These are phyloP conservation scores for Ascochyta lentis DNA, from an alignment of 2,329 filamentous ascomycete species.

Conservation along the genomic window DNA sequence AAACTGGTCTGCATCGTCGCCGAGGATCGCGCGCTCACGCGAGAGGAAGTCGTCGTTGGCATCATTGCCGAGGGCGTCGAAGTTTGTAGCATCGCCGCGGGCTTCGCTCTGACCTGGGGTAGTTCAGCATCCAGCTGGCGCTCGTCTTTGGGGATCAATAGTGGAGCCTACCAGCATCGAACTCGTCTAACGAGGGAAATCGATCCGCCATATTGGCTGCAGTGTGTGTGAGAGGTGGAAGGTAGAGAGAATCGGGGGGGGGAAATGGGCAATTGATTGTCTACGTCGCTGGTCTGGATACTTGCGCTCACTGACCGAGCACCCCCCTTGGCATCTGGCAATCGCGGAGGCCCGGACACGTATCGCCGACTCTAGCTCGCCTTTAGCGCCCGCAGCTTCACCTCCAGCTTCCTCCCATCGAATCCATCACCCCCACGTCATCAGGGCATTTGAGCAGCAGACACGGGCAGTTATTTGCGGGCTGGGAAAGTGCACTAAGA, in stretches of 20 bases:
- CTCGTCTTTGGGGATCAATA: constrained; percentile 27
- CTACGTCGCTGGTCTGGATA: constrained; percentile 13
- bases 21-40: constrained; percentile 87
- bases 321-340: constrained; percentile 5
- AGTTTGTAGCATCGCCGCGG: constrained; percentile 57
- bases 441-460: constrained; percentile 24
- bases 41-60: constrained; percentile 85
- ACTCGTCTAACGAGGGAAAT: constrained; percentile 61
- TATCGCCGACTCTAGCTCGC: constrained; percentile 25
- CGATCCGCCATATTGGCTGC: constrained; percentile 56
- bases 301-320: constrained; percentile 17
- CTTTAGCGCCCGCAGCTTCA: constrained; percentile 33
- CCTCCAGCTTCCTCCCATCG: constrained; percentile 20
- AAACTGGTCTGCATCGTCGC: constrained; percentile 93
- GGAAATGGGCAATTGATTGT: constrained; percentile 28
- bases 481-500: constrained; percentile 12
- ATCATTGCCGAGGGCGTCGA: constrained; percentile 61
- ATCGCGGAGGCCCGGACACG: constrained; percentile 22
- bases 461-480: constrained; percentile 12
- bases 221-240: background rate
- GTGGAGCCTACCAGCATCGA: constrained; percentile 56
- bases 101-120: constrained; percentile 70
- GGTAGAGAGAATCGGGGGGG: constrained; percentile 2
- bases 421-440: constrained; percentile 28
- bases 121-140: constrained; percentile 33